Evolutionary conservation across 305 asterid species (phyloP).

Genomic region (Striga hermonthica): DNA sequence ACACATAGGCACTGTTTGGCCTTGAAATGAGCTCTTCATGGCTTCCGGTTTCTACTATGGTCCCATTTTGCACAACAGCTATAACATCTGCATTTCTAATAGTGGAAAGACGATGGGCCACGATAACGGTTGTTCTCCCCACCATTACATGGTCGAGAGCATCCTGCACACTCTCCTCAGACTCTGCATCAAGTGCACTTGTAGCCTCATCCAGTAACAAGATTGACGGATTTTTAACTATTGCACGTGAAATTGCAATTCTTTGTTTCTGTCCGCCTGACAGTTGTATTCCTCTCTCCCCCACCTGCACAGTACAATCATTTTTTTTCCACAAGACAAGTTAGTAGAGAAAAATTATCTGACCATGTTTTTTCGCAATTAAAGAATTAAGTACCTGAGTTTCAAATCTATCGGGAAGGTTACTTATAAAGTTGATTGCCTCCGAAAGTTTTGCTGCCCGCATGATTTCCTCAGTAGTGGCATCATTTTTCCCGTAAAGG

Average conservation of each 20-base stretch:
- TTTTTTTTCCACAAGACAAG: no score
- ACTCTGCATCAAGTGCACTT: constrained; percentile 97
- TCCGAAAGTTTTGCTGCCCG: constrained; percentile 86
- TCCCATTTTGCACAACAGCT: constrained; percentile 84
- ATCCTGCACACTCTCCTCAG: constrained; percentile 92
- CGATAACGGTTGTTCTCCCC: constrained; percentile 84
- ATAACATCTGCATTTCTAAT: constrained; percentile 85
- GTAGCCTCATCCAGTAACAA: constrained; percentile 94
- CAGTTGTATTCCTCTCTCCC: constrained; percentile 94
- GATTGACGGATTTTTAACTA: constrained; percentile 85
- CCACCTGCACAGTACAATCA: constrained; percentile 51
- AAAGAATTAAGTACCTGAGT: constrained; percentile 55
- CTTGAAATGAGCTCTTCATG: constrained; percentile 90
- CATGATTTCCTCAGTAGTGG: constrained; percentile 66
- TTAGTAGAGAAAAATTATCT: no score
- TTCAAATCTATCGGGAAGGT: constrained; percentile 87
- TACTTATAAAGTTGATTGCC: constrained; percentile 80
- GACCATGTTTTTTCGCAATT: no score
- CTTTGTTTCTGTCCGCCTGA: constrained; percentile 99
- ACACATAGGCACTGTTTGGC: constrained; percentile 74
- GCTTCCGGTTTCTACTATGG: constrained; percentile 80
- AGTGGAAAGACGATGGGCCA: constrained; percentile 94
- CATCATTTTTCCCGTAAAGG: constrained; percentile 77
- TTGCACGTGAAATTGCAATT: constrained; percentile 89
- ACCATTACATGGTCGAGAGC: constrained; percentile 98